phyloP scores from a whole-genome alignment of 2,329 filamentous ascomycete genomes.

The Fusarium sp. region DNA sequence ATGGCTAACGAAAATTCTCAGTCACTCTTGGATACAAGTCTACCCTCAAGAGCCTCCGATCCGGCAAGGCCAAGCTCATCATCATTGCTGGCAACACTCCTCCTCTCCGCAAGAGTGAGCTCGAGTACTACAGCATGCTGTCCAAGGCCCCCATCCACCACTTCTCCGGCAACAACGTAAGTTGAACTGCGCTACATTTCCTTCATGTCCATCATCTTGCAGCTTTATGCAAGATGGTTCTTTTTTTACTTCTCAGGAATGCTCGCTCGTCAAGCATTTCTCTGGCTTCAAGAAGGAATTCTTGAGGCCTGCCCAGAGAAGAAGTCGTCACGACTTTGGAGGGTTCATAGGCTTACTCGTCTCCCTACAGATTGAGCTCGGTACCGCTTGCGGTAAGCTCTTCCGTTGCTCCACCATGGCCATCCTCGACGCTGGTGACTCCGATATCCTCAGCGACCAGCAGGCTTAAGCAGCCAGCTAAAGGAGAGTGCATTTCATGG shows the following conservation, averaged over 20 bases:
- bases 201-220: slow-evolving; percentile 33
- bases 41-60: slow-evolving; percentile 85
- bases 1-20: slow-evolving; percentile 38
- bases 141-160: slow-evolving; percentile 97
- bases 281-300: slow-evolving; percentile 40
- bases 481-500: slow-evolving; percentile 50
- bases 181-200: slow-evolving; percentile 58
- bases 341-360: slow-evolving; percentile 77
- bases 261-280: slow-evolving; percentile 33
- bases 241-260: slow-evolving; percentile 40
- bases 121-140: slow-evolving; percentile 95
- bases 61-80: slow-evolving; percentile 98
- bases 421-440: slow-evolving; percentile 97
- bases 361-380: slow-evolving; percentile 87
- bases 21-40: slow-evolving; percentile 59
- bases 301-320: slow-evolving; percentile 82
- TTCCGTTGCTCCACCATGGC: slow-evolving; percentile 99
- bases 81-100: slow-evolving; percentile 95
- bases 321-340: slow-evolving; percentile 92
- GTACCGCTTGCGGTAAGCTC: slow-evolving; percentile 98
- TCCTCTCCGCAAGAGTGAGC: slow-evolving; percentile 96
- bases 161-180: slow-evolving; percentile 98
- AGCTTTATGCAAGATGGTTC: slow-evolving; percentile 33
- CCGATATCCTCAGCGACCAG: slow-evolving; percentile 91
- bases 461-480: slow-evolving; percentile 62